Evolutionary conservation across 1,284 basidiomycete species (phyloP).

Genomic region (Apiotrichum domesticum): DNA sequence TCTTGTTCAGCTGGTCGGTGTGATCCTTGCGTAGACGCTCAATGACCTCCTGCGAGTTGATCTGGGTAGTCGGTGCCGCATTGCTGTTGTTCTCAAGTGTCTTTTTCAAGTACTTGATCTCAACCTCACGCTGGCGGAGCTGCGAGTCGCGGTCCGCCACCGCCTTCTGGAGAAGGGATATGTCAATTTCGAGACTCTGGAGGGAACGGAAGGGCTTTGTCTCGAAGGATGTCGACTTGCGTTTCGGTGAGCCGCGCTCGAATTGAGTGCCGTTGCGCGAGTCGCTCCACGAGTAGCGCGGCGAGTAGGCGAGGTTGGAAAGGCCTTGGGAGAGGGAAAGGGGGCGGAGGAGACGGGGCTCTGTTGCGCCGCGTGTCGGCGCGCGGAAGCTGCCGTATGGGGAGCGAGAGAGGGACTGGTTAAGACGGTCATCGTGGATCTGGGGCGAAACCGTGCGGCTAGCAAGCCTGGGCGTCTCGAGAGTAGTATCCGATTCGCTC

Average conservation of each 20-base stretch:
- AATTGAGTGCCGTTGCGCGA: slow-evolving; percentile 18
- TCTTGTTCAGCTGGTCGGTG: slow-evolving; percentile 22
- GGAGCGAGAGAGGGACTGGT: slow-evolving; percentile 88
- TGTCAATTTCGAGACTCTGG: slow-evolving; percentile 80
- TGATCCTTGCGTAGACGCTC: slow-evolving; percentile 26
- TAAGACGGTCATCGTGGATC: slow-evolving; percentile 61
- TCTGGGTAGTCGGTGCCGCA: slow-evolving; percentile 3
- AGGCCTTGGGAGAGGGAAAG: slow-evolving; percentile 93
- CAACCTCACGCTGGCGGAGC: slow-evolving; percentile 74
- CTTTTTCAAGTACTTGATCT: slow-evolving; percentile 70
- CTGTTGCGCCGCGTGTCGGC: neutral
- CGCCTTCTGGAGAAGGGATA: slow-evolving; percentile 79
- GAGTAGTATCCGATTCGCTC: slow-evolving; percentile 18
- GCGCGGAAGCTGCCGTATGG: slow-evolving; percentile 54
- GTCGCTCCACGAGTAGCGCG: slow-evolving; percentile 34
- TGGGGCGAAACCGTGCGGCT: slow-evolving; percentile 17
- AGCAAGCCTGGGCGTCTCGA: slow-evolving; percentile 15
- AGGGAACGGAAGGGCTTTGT: slow-evolving; percentile 55
- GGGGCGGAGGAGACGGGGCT: slow-evolving; percentile 27
- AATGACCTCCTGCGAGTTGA: slow-evolving; percentile 16
- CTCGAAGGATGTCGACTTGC: slow-evolving; percentile 26
- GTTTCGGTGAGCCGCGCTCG: slow-evolving; percentile 26
- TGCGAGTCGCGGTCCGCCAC: slow-evolving; percentile 72
- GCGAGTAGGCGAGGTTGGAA: slow-evolving; percentile 68
- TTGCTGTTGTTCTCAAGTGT: slow-evolving; percentile 42